Evolutionary conservation across 768 basidiomycete genomes (phyloP), one percentile per base, ranked within the genome.

Genomic region (Chlorophyllum brunneum): DNA sequence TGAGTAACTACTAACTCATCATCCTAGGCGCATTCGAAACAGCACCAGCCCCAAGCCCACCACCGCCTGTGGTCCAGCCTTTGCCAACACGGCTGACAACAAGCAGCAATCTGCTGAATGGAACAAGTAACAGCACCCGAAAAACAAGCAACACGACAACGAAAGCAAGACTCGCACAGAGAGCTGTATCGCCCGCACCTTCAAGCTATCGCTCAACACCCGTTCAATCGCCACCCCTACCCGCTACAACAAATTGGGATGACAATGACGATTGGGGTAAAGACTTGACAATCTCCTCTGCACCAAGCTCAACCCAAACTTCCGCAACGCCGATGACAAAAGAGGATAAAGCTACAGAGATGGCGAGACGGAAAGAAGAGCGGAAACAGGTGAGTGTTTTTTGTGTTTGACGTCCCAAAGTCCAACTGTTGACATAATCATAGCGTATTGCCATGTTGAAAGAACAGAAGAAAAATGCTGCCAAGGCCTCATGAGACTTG

Each of bases 301-400:
- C 11, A 10, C 24, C 41, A 27, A 45, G 27, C 5, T 36, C 11
- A 36, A 16, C 11, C 16, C 33, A 44, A n/a, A 42, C 62, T n/a
- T 50, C 68, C 2, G 58, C 62, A 22, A 70, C 78, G 23, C 67
- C 65, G 1, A 74, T 92, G 77, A 78, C 81, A 23, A 97, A 93
- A 66, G 95, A 97, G 66, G 93, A 95, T 59, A 95, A 89, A 67
- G 90, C 90, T 1, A 84, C 83, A n/a, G 92, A 97, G 72, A 87
- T 98, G 84, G 88, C 87, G 6, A 75, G 87, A 57, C 76, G 94
- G 54, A 88, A 95, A 63, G 95, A 98, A 65, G 95, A 98, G 65
- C 73, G 95, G 39, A 93, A 88, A 65, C 83, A 91, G 74, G 92
- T 92, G 48, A 16, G 80, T 27, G 36, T 13, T 49, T 38, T 38